A percentile compares a stretch with the other conserved stretches of the same genome.
These are phyloP conservation scores for Trichosanthes truncata DNA, from an alignment of 306 rosid genomes.

Conservation along the genomic window DNA sequence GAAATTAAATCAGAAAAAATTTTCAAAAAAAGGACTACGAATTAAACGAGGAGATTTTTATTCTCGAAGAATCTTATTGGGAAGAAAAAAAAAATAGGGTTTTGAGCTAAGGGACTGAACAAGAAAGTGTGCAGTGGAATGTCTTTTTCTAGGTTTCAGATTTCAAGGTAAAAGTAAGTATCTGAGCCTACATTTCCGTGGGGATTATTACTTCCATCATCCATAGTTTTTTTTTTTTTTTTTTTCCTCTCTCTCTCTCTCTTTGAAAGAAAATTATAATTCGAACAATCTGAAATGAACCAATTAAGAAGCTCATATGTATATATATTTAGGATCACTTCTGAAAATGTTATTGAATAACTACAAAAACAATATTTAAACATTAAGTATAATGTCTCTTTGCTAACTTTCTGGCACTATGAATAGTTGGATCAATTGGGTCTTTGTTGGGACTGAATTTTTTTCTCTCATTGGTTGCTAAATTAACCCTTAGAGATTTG, in stretches of 20 bases:
- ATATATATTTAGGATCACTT: background rate
- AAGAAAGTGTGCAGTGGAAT: slow-evolving; percentile 67
- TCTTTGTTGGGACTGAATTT: background rate
- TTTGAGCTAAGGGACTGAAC: slow-evolving; percentile 33
- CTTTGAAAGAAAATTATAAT: background rate
- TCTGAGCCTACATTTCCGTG: slow-evolving; percentile 67
- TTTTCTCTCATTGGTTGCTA: background rate
- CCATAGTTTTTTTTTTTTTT: background rate
- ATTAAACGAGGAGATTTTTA: background rate
- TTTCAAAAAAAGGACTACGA: background rate
- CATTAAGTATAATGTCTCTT: background rate
- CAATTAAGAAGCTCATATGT: background rate
- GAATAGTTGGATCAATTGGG: background rate
- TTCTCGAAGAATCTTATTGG: slow-evolving; percentile 10
- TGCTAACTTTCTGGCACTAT: background rate
- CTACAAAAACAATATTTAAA: background rate
- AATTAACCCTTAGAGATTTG: background rate
- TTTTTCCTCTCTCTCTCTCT: background rate
- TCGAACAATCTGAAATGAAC: background rate
- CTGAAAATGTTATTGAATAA: background rate
- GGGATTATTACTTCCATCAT: slow-evolving; percentile 40
- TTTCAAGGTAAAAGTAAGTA: slow-evolving; percentile 32
- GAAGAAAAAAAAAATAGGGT: slow-evolving; percentile 26
- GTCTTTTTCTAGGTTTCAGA: slow-evolving; percentile 64
- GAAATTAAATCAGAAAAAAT: background rate